phyloP scores from a whole-genome alignment of 2,329 filamentous ascomycete species.

The Neurospora sp. region DNA sequence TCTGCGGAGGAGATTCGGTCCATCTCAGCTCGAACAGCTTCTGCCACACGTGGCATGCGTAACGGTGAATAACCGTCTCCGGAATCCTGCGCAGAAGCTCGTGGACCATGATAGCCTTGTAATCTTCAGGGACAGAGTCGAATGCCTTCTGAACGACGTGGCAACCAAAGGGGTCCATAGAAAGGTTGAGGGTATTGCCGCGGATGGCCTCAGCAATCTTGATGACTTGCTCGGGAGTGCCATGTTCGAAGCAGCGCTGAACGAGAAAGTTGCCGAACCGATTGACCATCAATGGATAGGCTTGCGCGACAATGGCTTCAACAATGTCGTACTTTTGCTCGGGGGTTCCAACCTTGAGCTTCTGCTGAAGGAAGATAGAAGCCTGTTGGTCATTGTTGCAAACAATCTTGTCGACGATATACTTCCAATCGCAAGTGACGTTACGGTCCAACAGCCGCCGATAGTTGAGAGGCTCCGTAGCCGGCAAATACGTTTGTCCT shows the following conservation, averaged over 20 bases:
- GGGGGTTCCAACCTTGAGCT: slow-evolving; percentile 89
- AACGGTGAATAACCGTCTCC: slow-evolving; percentile 95
- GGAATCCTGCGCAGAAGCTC: slow-evolving; percentile 91
- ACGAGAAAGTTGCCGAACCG: slow-evolving; percentile 98
- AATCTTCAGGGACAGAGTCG: slow-evolving; percentile 92
- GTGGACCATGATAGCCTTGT: slow-evolving; percentile 98
- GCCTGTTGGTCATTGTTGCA: slow-evolving; percentile 99
- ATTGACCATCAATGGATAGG: slow-evolving; percentile 94
- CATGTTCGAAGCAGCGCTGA: slow-evolving; percentile 97
- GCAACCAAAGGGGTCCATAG: slow-evolving; percentile 97
- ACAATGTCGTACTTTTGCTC: slow-evolving; percentile 98
- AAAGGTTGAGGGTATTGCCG: slow-evolving; percentile 85
- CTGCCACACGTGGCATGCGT: slow-evolving; percentile 99
- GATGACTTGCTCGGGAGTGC: slow-evolving; percentile 86
- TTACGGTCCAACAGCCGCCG: slow-evolving; percentile 90
- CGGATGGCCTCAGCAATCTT: slow-evolving; percentile 91
- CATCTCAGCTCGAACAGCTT: slow-evolving; percentile 97
- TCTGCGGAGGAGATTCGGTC: slow-evolving; percentile 88
- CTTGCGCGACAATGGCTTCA: slow-evolving; percentile 88
- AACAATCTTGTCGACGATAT: slow-evolving; percentile 98
- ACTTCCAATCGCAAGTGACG: slow-evolving; percentile 98
- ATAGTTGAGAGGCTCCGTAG: slow-evolving; percentile 91
- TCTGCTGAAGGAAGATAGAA: slow-evolving; percentile 97
- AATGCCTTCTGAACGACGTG: slow-evolving; percentile 99
- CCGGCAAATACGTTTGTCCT: slow-evolving; percentile 69